Evolutionary conservation across 2,329 filamentous ascomycete genomes (phyloP), one percentile per base, ranked within the genome.

Genomic region (Microcyclospora tardicrescens): DNA sequence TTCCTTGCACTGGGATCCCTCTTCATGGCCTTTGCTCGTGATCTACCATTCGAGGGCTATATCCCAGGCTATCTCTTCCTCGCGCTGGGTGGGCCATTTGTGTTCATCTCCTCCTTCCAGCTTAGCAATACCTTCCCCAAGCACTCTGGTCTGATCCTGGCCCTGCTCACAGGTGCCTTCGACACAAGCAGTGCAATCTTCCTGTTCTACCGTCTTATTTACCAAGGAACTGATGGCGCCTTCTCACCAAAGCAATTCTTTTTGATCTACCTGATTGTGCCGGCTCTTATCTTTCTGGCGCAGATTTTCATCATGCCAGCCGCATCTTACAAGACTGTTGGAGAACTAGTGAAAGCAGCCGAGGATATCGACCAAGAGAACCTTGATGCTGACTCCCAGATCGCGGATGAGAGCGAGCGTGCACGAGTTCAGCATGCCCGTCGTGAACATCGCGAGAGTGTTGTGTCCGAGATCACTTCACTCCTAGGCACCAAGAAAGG

Each of bases 261-360:
- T 54, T 56, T 66, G 2, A 53, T 56, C 13, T 69, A 67, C 40
- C 55, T 68, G 2, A 42, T 65, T 11, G 65, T 69, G 1, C 66
- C 66, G 9, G 59, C 49, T 2, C 60, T 62, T 36, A 67, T 68
- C 37, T 46, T 60, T 5, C 54, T 65, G 2, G 53, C 50, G 11
- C 66, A 70, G 37, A 37, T 68, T 14, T 58, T 64, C 34, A 51
- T 68, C 48, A 69, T 69, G 66, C 66, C 66, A 0, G 44, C 54
- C 2, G 56, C 58, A 2, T 67, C 64, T 2, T 69, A 69, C 58
- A 67, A 69, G 51, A 69, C 65, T 0, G 75, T 87, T 1, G 83
- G 84, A 34, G 85, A 95, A 59, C 71, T 94, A 30, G 77, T 91
- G 5, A 73, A 77, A 40, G 73, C 84, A 54, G 79, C 77, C 12